These are phyloP conservation scores for Epicoccum sorghinum DNA, from an alignment of 2,329 filamentous ascomycete genomes.

Conservation along the genomic window DNA sequence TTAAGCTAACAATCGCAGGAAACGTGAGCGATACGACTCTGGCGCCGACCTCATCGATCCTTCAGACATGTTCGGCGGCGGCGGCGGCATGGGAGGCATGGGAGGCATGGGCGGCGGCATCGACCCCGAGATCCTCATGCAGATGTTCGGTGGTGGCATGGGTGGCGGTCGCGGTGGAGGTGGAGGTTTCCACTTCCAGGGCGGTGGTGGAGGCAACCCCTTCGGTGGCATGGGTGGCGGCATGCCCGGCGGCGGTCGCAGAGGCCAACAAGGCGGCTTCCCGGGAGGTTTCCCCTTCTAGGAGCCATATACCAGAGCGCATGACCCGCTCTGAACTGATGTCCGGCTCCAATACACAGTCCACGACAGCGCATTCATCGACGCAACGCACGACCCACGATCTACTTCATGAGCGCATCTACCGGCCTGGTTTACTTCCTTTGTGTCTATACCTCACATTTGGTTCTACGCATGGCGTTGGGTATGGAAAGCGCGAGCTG, in stretches of 20 bases:
- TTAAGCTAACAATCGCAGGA: slow-evolving; percentile 58
- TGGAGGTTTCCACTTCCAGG: slow-evolving; percentile 52
- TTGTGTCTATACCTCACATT: slow-evolving; percentile 31
- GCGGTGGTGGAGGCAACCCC: slow-evolving; percentile 51
- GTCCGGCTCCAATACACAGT: neutral
- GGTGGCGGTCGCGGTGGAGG: slow-evolving; percentile 50
- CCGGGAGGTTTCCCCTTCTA: slow-evolving; percentile 38
- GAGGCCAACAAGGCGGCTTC: slow-evolving; percentile 24
- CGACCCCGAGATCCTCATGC: slow-evolving; percentile 41
- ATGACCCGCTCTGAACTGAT: neutral
- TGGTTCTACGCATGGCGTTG: slow-evolving; percentile 33
- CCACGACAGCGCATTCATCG: neutral
- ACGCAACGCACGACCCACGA: slow-evolving; percentile 13
- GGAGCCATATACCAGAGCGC: neutral
- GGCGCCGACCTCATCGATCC: slow-evolving; percentile 91
- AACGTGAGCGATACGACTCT: slow-evolving; percentile 87
- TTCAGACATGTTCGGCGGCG: slow-evolving; percentile 79
- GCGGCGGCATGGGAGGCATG: slow-evolving; percentile 61
- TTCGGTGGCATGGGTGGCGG: slow-evolving; percentile 45
- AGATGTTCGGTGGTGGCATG: slow-evolving; percentile 54
- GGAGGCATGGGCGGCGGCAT: slow-evolving; percentile 62
- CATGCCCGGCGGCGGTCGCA: slow-evolving; percentile 41
- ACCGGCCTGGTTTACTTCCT: slow-evolving; percentile 16
- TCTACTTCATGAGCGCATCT: slow-evolving; percentile 18
- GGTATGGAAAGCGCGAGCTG: slow-evolving; percentile 35